Conservation (phyloP, 2,329 filamentous ascomycete species). For the Hirsutella minnesotensis region DNA sequence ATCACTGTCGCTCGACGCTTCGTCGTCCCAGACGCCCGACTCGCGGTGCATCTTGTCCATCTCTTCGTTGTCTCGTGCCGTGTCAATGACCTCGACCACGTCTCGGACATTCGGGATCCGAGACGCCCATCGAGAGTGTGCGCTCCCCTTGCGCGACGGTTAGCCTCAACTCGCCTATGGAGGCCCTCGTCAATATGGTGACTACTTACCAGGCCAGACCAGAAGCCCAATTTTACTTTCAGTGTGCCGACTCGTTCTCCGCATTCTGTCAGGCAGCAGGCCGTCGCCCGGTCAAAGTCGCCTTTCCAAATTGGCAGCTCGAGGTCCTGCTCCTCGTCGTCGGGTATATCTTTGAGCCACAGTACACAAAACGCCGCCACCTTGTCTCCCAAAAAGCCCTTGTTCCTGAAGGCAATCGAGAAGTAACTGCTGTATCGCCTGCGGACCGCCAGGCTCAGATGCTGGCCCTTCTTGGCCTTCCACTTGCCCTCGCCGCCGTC, state of each 20-base stretch:
- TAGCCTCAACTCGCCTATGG: background rate
- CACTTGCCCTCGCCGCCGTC: slow-evolving; percentile 34
- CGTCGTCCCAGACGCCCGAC: slow-evolving; percentile 21
- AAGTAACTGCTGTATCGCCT: slow-evolving; percentile 43
- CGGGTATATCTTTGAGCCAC: slow-evolving; percentile 58
- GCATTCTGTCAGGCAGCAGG: slow-evolving; percentile 26
- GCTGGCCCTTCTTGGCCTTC: slow-evolving; percentile 33
- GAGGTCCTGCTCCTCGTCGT: slow-evolving; percentile 51
- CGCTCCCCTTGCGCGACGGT: slow-evolving; percentile 15
- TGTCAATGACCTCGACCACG: slow-evolving; percentile 35
- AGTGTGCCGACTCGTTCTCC: slow-evolving; percentile 36
- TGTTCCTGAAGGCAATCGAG: slow-evolving; percentile 42
- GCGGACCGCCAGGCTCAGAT: slow-evolving; percentile 40
- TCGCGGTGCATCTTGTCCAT: slow-evolving; percentile 20
- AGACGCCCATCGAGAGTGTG: slow-evolving; percentile 23
- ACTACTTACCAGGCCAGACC: slow-evolving; percentile 21
- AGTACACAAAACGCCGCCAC: slow-evolving; percentile 51
- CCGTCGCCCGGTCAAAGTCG: slow-evolving; percentile 34
- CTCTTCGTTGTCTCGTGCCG: slow-evolving; percentile 21
- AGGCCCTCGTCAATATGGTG: background rate
- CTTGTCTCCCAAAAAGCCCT: slow-evolving; percentile 33
- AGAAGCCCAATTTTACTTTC: slow-evolving; percentile 24
- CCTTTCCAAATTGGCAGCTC: slow-evolving; percentile 56
- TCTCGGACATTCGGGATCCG: slow-evolving; percentile 21
- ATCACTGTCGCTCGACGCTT: slow-evolving; percentile 17